These are phyloP conservation scores for Fusarium humuli DNA, from an alignment of 2,329 filamentous ascomycete species.

Conservation along the genomic window DNA sequence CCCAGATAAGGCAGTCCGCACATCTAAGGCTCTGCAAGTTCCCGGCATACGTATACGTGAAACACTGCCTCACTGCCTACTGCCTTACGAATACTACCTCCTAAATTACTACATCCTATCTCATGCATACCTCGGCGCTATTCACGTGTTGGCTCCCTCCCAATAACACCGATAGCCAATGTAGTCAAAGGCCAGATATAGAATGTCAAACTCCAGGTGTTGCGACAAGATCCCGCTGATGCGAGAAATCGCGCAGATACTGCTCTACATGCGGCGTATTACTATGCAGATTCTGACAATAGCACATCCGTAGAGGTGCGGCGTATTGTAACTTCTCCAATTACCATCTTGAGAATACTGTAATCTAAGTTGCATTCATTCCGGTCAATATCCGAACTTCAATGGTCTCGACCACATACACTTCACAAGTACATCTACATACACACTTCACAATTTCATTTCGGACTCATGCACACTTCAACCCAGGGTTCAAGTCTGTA, in stretches of 20 bases:
- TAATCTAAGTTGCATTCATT: not conserved
- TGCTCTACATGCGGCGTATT: not conserved
- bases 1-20: not conserved
- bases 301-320: not conserved
- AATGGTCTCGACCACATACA: not conserved
- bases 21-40: not conserved
- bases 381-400: not conserved
- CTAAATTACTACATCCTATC: not conserved
- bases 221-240: not conserved
- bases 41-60: not conserved
- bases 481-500: not conserved
- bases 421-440: not conserved
- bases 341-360: slow-evolving; percentile 5
- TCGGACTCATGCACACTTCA: not conserved
- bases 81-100: not conserved
- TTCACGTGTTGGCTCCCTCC: slow-evolving; percentile 17
- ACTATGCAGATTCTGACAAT: no score
- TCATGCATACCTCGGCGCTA: not conserved
- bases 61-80: slow-evolving; percentile 1
- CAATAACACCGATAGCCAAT: not conserved
- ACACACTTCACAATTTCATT: not conserved
- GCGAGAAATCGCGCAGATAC: slow-evolving; percentile 28
- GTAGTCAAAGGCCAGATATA: not conserved
- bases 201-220: not conserved
- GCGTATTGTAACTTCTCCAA: not conserved